Base-by-base conservation (phyloP, 768 basidiomycete genomes). In the Rhodotorula babjevae region DNA sequence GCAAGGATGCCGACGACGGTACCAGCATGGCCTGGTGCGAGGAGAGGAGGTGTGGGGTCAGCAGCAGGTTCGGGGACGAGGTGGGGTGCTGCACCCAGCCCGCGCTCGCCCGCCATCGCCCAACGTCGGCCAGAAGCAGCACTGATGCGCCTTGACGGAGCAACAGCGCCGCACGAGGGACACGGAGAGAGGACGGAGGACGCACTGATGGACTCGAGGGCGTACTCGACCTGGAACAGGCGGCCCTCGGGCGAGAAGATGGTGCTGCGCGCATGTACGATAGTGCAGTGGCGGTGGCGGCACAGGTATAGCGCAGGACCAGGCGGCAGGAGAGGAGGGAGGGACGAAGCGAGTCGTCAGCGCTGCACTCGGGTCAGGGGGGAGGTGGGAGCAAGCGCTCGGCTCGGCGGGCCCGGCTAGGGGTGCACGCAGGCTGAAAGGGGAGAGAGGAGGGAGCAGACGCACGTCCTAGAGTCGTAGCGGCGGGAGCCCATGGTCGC, bases 221-320 rank as follows among this genome's bases (percentile, higher is more conserved):
- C 95, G 86, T 99, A 99, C 84, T 99, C 95, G 84, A 98, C 95
- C 95, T 99, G 95, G 82, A 95, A 98, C 67, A 99, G 84, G 73
- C 95, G 92, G 89, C 95, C 95, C 83, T 99, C 95, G 47, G 95
- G 95, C 65, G 94, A 97, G 87, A 98, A 98, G 84, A 96, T 98
- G 72, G 95, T 98, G 77, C 94, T 99, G 78, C 93, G 89, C 25
- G 75, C 68, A 72, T 36, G 58, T 42, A 14, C 23, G 55, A 31
- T 1, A 14, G 7, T 2, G 44, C 23, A 12, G 7, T 52, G 12
- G 11, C 6, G 50, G 15, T 10, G 47, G 21, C 47, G 19, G 27
- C 8, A 2, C 23, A 5, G 23, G 27, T 12, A 7, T 1, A 11
- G 12, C 25, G 25, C 1, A 27, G 25, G 50, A 52, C 25, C 50